A percentile compares a stretch with the other conserved stretches of the same genome.
phyloP scores from a whole-genome alignment of 1,284 basidiomycete species.

The Mycena sp. region DNA sequence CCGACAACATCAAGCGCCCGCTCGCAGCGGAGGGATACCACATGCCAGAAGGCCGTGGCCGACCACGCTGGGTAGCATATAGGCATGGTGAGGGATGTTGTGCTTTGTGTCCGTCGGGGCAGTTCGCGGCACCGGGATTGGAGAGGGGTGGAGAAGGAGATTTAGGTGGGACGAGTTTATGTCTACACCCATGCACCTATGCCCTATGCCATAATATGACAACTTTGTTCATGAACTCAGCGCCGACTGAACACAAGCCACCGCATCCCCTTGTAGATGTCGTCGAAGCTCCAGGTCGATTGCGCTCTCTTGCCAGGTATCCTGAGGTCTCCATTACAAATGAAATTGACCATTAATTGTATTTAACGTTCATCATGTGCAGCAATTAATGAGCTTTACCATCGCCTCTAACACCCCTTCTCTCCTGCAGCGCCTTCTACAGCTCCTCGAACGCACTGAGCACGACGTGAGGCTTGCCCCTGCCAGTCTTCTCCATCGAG shows the following conservation, averaged over 20 bases:
- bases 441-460: conserved; percentile 74
- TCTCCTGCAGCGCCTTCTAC: conserved; percentile 63
- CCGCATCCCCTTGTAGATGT: conserved; percentile 48
- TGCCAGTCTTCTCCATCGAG: conserved; percentile 11
- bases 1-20: too few relatives aligned
- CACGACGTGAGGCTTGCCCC: conserved; percentile 43
- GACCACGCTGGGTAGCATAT: too few relatives aligned
- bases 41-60: too few relatives aligned
- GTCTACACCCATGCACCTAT: too few relatives aligned
- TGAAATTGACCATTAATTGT: conserved; percentile 10
- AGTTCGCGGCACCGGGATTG: too few relatives aligned
- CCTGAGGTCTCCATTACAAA: conserved; percentile 18
- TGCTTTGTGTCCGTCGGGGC: too few relatives aligned
- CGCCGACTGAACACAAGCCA: conserved; percentile 40
- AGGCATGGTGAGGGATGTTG: too few relatives aligned
- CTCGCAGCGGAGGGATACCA: too few relatives aligned
- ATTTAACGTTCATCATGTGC: neutral
- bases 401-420: conserved; percentile 41
- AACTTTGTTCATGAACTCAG: neutral
- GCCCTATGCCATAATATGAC: too few relatives aligned
- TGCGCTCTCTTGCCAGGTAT: conserved; percentile 20
- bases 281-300: conserved; percentile 29
- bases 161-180: too few relatives aligned
- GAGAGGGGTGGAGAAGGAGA: too few relatives aligned
- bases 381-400: conserved; percentile 29